Evolutionary conservation across 257 asterid genomes (phyloP).

Genomic region (Fraxinus cuspidata): DNA sequence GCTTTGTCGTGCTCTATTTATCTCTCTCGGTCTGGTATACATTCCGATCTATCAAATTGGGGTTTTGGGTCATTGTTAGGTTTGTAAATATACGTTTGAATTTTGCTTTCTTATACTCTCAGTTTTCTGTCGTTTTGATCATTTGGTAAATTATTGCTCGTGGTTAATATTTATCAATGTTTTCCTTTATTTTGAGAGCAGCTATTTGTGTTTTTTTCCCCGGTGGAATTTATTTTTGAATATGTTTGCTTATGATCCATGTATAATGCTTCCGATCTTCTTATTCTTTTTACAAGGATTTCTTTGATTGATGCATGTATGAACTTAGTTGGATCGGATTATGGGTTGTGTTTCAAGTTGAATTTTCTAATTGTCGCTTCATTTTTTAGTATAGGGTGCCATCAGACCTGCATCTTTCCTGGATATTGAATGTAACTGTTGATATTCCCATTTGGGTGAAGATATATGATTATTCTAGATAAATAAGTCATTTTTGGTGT

Average conservation of each 20-base stretch:
- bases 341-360: background rate
- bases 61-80: background rate
- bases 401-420: background rate
- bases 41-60: background rate
- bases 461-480: background rate
- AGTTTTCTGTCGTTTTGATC: background rate
- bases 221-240: background rate
- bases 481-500: background rate
- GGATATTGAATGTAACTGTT: background rate
- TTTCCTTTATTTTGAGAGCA: background rate
- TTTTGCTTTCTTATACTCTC: background rate
- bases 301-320: background rate
- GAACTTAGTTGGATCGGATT: background rate
- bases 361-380: background rate
- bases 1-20: slow-evolving; percentile 11
- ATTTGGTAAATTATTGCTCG: background rate
- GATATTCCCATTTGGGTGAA: background rate
- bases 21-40: background rate
- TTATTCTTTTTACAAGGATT: background rate
- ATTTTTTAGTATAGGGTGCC: background rate
- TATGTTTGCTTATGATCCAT: background rate
- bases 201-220: background rate
- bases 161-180: background rate
- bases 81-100: background rate
- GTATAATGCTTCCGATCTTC: background rate